Base-by-base conservation (phyloP, 2,329 filamentous ascomycete species). In the Dendryphion nanum region DNA sequence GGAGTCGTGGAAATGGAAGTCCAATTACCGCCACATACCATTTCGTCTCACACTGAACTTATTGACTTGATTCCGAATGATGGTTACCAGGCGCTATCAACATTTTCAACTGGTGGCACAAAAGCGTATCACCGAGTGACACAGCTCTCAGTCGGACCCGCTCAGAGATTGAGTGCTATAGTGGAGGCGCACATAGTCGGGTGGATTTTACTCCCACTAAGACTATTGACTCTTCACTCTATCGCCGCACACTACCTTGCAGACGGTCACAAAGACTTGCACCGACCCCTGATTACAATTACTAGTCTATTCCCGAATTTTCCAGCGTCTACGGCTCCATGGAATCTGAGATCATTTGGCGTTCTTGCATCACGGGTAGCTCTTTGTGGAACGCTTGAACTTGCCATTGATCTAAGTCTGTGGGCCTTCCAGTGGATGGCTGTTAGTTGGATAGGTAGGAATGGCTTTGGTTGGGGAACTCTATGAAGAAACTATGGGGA, bases 1-100 rank as follows among this genome's bases (percentile, higher is more conserved):
- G 59, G 59, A 3, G 57, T 65, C 16, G 62, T 67, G 16, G 61
- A 65, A 38, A 61, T 67, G 51, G 63, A 67, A 42, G 63, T 67
- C 5, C 57, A 59, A 15, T 45, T 67, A 14, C 63, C 63, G 6
- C 51, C 59, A 32, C 54, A 57, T 24, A 43, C 61, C 18, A 46
- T 63, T 21, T 59, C 56, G 7, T 53, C 51, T 31, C 57, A 57
- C 37, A 60, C 47, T 12, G 55, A 59, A 36, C 35, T 54, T 15
- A 41, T 45, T 30, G 52, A 26, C n/a, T n/a, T n/a, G n/a, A n/a
- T n/a, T n/a, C n/a, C n/a, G n/a, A n/a, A n/a, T n/a, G n/a, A n/a
- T n/a, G n/a, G n/a, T n/a, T n/a, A n/a, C n/a, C n/a, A n/a, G n/a
- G n/a, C n/a, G n/a, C n/a, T n/a, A n/a, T n/a, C n/a, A n/a, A n/a